A percentile compares a stretch with the other conserved stretches of the same genome.
phyloP scores from a whole-genome alignment of 108 stramenopile genomes.

The Chaetoceros tenuissimus region DNA sequence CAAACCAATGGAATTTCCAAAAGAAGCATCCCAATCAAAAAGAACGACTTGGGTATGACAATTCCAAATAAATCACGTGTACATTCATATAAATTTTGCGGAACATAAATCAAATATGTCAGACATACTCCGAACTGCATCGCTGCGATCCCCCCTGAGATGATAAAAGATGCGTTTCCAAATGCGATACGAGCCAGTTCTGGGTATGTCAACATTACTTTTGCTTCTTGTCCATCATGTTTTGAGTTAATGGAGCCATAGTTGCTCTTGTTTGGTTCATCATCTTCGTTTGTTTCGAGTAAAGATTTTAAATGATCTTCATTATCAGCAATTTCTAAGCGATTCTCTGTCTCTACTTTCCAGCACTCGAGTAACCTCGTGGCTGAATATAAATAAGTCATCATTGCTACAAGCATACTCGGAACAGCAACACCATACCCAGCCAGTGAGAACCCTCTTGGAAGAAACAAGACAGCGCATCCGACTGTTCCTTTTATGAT shows the following conservation, averaged over 20 bases:
- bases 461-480: conserved; percentile 36
- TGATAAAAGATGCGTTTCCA: conserved; percentile 17
- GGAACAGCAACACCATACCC: conserved; percentile 36
- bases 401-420: conserved; percentile 21
- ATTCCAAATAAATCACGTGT: conserved; percentile 12
- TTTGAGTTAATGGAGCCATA: neutral
- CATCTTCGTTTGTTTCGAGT: neutral
- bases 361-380: conserved; percentile 31
- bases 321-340: conserved; percentile 4
- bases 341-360: conserved; percentile 18
- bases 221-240: neutral
- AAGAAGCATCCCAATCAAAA: conserved; percentile 24
- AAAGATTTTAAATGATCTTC: conserved; percentile 6
- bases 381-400: conserved; percentile 32
- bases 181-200: conserved; percentile 32
- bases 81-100: conserved; percentile 29
- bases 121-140: conserved; percentile 52
- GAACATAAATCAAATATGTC: conserved; percentile 51
- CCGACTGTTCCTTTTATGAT: conserved; percentile 29
- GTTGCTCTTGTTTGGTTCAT: neutral
- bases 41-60: conserved; percentile 7
- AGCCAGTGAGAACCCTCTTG: conserved; percentile 30
- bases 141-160: conserved; percentile 28
- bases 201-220: conserved; percentile 23
- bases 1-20: conserved; percentile 34